Evolutionary conservation across 495 filamentous ascomycete species (phyloP).

Genomic region (Xylaria bambusicola): DNA sequence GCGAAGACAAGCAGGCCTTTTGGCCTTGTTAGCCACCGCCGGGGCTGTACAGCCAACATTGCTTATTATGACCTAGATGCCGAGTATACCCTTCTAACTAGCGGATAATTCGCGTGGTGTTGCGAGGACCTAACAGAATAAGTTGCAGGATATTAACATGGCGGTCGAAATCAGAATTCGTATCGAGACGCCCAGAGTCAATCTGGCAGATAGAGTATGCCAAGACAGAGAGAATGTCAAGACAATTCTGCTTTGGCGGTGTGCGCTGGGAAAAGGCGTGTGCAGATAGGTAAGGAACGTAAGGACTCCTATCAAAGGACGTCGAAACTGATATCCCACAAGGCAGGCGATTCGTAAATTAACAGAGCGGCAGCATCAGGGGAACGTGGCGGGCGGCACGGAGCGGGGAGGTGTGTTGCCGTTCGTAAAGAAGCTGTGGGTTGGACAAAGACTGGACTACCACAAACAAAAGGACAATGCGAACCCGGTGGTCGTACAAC

Average conservation of each 20-base stretch:
- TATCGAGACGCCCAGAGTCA: background rate
- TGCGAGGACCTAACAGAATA: background rate
- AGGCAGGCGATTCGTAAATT: background rate
- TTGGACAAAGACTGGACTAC: constrained; percentile 10
- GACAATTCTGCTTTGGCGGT: background rate
- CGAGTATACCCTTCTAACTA: background rate
- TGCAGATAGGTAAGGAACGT: constrained; percentile 11
- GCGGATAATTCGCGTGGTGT: background rate
- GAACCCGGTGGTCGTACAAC: constrained; percentile 4
- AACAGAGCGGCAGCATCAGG: constrained; percentile 1
- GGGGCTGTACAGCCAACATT: constrained; percentile 42
- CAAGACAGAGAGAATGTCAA: background rate
- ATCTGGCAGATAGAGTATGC: background rate
- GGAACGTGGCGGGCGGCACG: background rate
- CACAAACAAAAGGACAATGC: background rate
- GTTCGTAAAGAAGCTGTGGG: background rate
- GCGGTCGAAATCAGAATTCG: background rate
- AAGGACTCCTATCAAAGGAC: constrained; percentile 18
- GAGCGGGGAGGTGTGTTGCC: background rate
- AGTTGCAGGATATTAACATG: background rate
- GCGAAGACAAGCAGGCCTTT: constrained; percentile 34
- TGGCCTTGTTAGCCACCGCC: constrained; percentile 55
- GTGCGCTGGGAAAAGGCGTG: background rate
- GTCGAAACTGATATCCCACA: background rate
- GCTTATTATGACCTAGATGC: constrained; percentile 1